These are phyloP conservation scores for Saccharomyces hybrid DNA, from an alignment of 1,139 yeast genomes.

Conservation along the genomic window DNA sequence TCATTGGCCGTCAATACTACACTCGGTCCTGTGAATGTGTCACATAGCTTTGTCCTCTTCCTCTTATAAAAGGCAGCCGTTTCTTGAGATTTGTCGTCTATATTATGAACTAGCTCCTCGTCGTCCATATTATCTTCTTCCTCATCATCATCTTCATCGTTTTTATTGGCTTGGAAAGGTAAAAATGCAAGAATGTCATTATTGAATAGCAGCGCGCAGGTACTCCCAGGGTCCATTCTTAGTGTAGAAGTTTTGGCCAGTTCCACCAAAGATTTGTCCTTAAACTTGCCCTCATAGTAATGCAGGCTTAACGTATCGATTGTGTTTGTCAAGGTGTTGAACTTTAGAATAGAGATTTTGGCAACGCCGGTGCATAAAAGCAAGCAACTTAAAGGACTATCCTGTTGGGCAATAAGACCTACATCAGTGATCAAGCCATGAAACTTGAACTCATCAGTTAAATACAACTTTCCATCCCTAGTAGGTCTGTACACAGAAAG, in stretches of 20 bases:
- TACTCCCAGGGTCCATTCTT: conserved; percentile 57
- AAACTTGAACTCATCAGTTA: conserved; percentile 60
- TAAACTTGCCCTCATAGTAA: conserved; percentile 69
- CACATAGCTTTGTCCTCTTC: conserved; percentile 5
- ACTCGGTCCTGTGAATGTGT: conserved; percentile 15
- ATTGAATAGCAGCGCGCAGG: conserved; percentile 58
- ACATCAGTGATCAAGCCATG: conserved; percentile 65
- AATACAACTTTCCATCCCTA: conserved; percentile 38
- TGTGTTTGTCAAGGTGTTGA: conserved; percentile 50
- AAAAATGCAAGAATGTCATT: conserved; percentile 69
- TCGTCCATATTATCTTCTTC: conserved; percentile 28
- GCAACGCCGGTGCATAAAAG: conserved; percentile 67
- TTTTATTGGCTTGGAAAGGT: conserved; percentile 38
- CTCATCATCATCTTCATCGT: conserved; percentile 26
- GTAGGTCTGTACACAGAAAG: conserved; percentile 58
- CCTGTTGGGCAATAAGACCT: conserved; percentile 45
- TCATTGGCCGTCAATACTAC: conserved; percentile 49
- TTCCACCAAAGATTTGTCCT: conserved; percentile 43
- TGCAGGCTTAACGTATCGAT: conserved; percentile 75
- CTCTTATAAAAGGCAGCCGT: conserved; percentile 26
- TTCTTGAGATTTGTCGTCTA: conserved; percentile 13
- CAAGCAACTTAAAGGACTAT: conserved; percentile 46
- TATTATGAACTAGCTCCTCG: conserved; percentile 32
- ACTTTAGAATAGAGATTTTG: conserved; percentile 65
- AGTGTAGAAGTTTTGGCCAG: conserved; percentile 41